Evolutionary conservation across 1,284 basidiomycete species (phyloP).

Genomic region (Cryptococcus sp.): DNA sequence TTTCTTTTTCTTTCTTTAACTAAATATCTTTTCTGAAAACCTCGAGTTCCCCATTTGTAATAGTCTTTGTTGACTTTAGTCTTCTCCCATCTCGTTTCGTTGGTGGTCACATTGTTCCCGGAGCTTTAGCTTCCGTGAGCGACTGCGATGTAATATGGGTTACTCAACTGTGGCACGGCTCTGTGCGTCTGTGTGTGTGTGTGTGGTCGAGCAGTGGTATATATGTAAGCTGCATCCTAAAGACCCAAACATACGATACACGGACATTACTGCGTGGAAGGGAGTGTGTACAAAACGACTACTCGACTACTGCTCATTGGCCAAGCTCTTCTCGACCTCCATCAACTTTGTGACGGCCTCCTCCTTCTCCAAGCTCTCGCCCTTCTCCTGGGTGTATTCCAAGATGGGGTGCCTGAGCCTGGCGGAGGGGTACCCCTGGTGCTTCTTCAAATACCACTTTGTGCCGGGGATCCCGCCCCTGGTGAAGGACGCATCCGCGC

Average conservation of each 20-base stretch:
- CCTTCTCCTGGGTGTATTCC: slow-evolving; percentile 58
- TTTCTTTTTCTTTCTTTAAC: background rate
- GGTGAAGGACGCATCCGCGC: slow-evolving; percentile 73
- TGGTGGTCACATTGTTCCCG: background rate
- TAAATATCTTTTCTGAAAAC: background rate
- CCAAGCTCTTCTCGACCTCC: slow-evolving; percentile 61
- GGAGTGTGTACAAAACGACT: no score
- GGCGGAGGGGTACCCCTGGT: slow-evolving; percentile 62
- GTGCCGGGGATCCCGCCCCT: slow-evolving; percentile 76
- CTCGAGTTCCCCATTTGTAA: slow-evolving; percentile 3
- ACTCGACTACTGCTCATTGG: slow-evolving; percentile 10
- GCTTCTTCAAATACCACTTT: slow-evolving; percentile 69
- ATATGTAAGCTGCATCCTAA: background rate
- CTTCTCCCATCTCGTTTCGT: slow-evolving; percentile 1
- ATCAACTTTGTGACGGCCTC: slow-evolving; percentile 65
- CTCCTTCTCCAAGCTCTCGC: slow-evolving; percentile 64
- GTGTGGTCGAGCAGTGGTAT: background rate
- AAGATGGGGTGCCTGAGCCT: slow-evolving; percentile 72
- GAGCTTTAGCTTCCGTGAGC: background rate
- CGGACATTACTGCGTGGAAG: no score
- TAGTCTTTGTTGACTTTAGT: background rate
- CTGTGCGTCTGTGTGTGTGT: background rate
- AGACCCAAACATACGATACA: background rate
- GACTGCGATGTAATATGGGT: slow-evolving; percentile 7
- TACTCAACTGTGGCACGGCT: slow-evolving; percentile 2